Percentiles rank a stretch among this genome's conserved stretches.
phyloP scores from a whole-genome alignment of 495 filamentous ascomycete species.

The Penicillium paradoxum region DNA sequence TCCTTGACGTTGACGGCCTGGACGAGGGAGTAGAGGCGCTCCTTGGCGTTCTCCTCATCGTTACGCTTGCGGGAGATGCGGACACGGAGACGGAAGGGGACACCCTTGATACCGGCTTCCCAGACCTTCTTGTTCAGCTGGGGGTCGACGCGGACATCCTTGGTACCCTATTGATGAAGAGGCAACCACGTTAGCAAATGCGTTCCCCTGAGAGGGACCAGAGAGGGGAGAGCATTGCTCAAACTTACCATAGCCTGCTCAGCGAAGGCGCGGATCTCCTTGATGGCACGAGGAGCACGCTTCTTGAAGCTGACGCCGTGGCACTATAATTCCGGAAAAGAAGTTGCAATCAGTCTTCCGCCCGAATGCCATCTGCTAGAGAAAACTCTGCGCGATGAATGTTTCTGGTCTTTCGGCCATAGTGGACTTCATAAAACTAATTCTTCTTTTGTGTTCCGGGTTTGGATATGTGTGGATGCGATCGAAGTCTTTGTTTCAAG shows the following conservation, averaged over 20 bases:
- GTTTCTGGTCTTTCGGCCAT: conserved; percentile 37
- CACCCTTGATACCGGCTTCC: conserved; percentile 98
- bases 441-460: conserved; percentile 36
- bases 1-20: conserved; percentile 99
- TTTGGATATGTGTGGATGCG: conserved; percentile 15
- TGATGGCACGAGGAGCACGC: conserved; percentile 94
- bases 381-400: conserved; percentile 29
- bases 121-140: conserved; percentile 99
- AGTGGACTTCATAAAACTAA: conserved; percentile 72
- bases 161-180: conserved; percentile 65
- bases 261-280: conserved; percentile 96
- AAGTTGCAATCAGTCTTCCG: conserved; percentile 54
- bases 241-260: conserved; percentile 86
- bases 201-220: neutral
- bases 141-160: conserved; percentile 95
- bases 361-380: conserved; percentile 53
- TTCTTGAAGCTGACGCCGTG: conserved; percentile 99
- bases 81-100: conserved; percentile 91
- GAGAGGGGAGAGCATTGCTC: neutral
- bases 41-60: conserved; percentile 98
- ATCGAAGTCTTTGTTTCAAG: conserved; percentile 7
- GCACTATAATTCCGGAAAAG: conserved; percentile 55
- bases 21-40: conserved; percentile 98
- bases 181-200: neutral
- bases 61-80: conserved; percentile 99